Evolutionary conservation across 345 rosid species (phyloP), one percentile per base, ranked within the genome.

Genomic region (Eucalyptus regnans): DNA sequence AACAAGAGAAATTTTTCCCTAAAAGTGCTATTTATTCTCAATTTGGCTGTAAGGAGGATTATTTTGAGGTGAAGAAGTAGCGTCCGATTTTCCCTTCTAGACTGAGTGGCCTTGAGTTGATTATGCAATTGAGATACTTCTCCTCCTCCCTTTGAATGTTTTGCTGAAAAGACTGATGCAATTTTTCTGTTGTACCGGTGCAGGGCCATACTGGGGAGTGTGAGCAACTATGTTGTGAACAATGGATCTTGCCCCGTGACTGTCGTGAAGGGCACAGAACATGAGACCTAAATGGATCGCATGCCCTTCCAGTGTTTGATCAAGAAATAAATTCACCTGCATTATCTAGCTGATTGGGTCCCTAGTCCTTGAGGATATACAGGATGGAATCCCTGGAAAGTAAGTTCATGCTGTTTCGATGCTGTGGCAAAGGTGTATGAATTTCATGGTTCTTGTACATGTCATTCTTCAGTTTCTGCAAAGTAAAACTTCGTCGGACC

Each of bases 171-270:
- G 22, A 58, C 46, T 83, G 50, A 29, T 71, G 84, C 31, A 51
- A n/a, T 87, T 43, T 49, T 51, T 25, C 11, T 37, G 10, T 68
- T 83, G 41, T 66, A 27, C 54, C 12, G n/a, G 80, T 88, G 81
- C 94, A 96, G 96, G 93, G 96, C 91, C 88, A 95, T 96, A 79
- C 48, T 96, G 94, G 99, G 99, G 86, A 95, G 99, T 88, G 98
- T 96, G 12, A 96, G 99, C 95, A 96, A 94, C 93, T 92, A 93
- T 90, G 97, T 96, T 83, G 96, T 95, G 91, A 95, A 94, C 90
- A 94, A 90, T 51, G 96, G 94, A 14, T n/a, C 90, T 12, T 96
- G 99, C 91, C 98, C 99, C 44, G 93, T 96, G 37, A 96, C 97
- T 2, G 97, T 96, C 29, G 99, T 96, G 87, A 96, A 96, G 93